Base-by-base conservation (phyloP, 306 rosid genomes). In the Cicer arietinum region DNA sequence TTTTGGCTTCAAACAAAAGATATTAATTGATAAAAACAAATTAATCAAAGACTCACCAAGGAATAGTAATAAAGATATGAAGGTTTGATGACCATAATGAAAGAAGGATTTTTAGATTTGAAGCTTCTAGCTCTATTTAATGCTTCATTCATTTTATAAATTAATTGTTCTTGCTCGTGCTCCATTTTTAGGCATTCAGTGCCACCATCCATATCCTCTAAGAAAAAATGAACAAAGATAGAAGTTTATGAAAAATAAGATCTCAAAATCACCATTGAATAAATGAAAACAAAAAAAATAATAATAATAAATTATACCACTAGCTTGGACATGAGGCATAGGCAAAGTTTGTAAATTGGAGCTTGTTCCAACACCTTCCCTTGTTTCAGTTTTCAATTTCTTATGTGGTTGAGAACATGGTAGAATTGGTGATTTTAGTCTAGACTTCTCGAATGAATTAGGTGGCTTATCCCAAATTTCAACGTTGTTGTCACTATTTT, bases 81-180 rank as follows among this genome's bases (percentile, higher is more conserved):
- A 12, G 18, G 12, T 22, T 20, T 47, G 64, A 69, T 35, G 45
- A 58, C 37, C 59, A 47, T 7, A 8, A 0, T 67, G 54, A 58
- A 77, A 20, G 17, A 39, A 41, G 81, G 76, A 40, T 59, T 46
- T 1, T 45, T n/a, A 8, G 70, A 59, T 69, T 20, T 37, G 71
- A 60, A 69, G 14, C 69, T 59, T 46, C 8, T 12, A 1, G 53
- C 70, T 47, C 40, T 47, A 41, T 39, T 40, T 14, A 59, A 37
- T 1, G 62, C 52, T 46, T 8, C 52, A 35, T 0, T 17, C 1
- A 8, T 53, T 53, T 52, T 43, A 10, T 3, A 25, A 54, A 25
- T 12, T 30, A 50, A 46, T 0, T 67, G 66, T 0, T 76, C 73
- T 1, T 13, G 39, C 14, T 42, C 52, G 5, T 37, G 25, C 10